Evolutionary conservation across 176 grass and related monocot genomes (phyloP), one percentile per base, ranked within the genome.

Genomic region (Oryza meridionalis): DNA sequence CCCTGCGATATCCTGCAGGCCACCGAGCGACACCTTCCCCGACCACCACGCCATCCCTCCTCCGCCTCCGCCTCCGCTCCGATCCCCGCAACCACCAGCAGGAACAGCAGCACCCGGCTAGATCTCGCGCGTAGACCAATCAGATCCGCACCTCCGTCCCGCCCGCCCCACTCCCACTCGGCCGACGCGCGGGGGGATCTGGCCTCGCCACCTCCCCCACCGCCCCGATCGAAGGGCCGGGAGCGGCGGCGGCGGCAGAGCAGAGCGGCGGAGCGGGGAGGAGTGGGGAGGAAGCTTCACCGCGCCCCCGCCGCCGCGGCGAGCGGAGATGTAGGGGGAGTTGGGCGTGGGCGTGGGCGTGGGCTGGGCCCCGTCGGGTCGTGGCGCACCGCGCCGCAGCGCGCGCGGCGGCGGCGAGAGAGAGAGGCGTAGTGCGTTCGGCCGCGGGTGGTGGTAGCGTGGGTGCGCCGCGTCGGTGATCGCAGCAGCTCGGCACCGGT

Each of bases 1-100:
- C 33, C 97, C 97, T n/a, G 97, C 93, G 47, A 99, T 83, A 91
- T 99, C 97, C 90, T 93, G 93, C 70, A 99, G 88, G 47, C 97
- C 97, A 29, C 88, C 88, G 7, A 99, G 87, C 21, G 97, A 96
- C 44, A 95, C 77, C 73, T 95, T 98, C 26, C 72, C 86, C 7
- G 92, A 92, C 97, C 97, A 99, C 88, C 97, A 99, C 81, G 97
- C 97, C 97, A 96, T 99, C 67, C 47, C 25, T 51, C 29, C 69
- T 59, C 65, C 64, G 24, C 24, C 29, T 2, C 33, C 33, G 33
- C 33, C 27, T 33, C 65, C 61, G 73, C 31, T 84, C 79, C 73
- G 80, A 86, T 86, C 75, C 65, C 26, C 72, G 6, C 16, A 16
- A 50, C 8, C 50, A 6, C 8, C 50, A 17, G 16, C 50, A 26